These are phyloP conservation scores for Pichia exigua DNA, from an alignment of 805 yeast genomes.

Conservation along the genomic window DNA sequence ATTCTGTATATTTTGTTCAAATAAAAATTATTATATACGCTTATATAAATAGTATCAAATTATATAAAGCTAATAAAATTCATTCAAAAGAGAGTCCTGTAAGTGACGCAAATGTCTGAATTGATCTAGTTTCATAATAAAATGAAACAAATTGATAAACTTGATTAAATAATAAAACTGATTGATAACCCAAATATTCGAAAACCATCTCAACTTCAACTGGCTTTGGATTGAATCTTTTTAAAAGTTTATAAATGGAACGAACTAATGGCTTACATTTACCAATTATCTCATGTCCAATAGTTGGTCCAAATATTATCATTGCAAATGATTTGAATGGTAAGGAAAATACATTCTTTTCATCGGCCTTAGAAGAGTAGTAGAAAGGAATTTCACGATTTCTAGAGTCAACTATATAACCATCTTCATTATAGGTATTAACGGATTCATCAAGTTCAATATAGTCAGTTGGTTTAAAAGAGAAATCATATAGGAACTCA, in stretches of 20 bases:
- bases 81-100: not conserved
- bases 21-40: not conserved
- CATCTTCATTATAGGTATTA: too few species aligned
- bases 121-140: not conserved
- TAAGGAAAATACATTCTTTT: not conserved
- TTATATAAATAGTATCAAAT: not conserved
- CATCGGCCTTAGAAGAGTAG: not conserved
- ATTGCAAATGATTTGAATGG: not conserved
- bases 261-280: constrained; percentile 4
- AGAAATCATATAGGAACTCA: not conserved
- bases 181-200: constrained; percentile 6
- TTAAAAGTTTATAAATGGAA: not conserved
- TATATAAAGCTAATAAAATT: not conserved
- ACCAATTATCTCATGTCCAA: constrained; percentile 1
- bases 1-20: constrained; percentile 1
- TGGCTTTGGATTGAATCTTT: not conserved
- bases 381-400: not conserved
- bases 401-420: not conserved
- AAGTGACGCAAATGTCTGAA: not conserved
- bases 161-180: not conserved
- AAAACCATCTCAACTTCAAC: constrained; percentile 4
- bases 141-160: not conserved
- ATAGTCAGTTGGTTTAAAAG: not conserved
- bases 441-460: not conserved
- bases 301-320: not conserved